phyloP scores from a whole-genome alignment of 352 stramenopile species.

The Halophytophthora batemanensis region DNA sequence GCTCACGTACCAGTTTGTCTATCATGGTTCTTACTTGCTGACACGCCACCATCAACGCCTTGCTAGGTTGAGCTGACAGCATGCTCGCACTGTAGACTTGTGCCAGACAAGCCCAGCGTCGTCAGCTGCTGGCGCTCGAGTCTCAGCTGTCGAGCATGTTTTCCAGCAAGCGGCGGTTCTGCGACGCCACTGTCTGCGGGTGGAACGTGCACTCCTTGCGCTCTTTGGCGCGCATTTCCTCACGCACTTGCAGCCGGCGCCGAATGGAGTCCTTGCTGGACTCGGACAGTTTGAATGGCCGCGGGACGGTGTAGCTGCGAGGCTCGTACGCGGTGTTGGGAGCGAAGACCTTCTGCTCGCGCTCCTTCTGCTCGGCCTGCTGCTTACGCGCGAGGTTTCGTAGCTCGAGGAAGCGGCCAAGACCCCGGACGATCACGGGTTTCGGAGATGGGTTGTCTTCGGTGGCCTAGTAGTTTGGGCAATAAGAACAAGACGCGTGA shows the following conservation, averaged over 20 bases:
- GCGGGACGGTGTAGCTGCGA: slow-evolving; percentile 70
- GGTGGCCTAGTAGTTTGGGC: background rate
- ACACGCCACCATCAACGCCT: no score
- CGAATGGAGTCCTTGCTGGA: slow-evolving; percentile 53
- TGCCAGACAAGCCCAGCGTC: no score
- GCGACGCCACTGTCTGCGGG: slow-evolving; percentile 52
- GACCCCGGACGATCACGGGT: slow-evolving; percentile 72
- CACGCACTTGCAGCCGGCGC: slow-evolving; percentile 33
- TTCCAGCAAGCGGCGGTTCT: slow-evolving; percentile 46
- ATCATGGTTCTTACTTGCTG: no score
- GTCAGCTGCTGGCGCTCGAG: no score
- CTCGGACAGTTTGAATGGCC: slow-evolving; percentile 71
- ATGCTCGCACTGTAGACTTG: no score
- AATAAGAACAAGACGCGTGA: background rate
- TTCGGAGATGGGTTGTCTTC: slow-evolving; percentile 13
- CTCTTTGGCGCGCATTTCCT: slow-evolving; percentile 56
- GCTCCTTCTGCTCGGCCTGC: slow-evolving; percentile 54
- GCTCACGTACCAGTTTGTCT: background rate
- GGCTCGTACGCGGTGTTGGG: slow-evolving; percentile 55
- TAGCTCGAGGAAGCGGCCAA: slow-evolving; percentile 76
- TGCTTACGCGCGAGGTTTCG: slow-evolving; percentile 68
- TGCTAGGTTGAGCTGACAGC: no score
- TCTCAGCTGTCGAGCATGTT: slow-evolving; percentile 42
- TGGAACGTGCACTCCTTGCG: slow-evolving; percentile 57
- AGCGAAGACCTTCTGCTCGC: slow-evolving; percentile 62